Evolutionary conservation across 2,329 filamentous ascomycete genomes (phyloP), one percentile per base, ranked within the genome.

Genomic region (Fonsecaea multimorphosa): DNA sequence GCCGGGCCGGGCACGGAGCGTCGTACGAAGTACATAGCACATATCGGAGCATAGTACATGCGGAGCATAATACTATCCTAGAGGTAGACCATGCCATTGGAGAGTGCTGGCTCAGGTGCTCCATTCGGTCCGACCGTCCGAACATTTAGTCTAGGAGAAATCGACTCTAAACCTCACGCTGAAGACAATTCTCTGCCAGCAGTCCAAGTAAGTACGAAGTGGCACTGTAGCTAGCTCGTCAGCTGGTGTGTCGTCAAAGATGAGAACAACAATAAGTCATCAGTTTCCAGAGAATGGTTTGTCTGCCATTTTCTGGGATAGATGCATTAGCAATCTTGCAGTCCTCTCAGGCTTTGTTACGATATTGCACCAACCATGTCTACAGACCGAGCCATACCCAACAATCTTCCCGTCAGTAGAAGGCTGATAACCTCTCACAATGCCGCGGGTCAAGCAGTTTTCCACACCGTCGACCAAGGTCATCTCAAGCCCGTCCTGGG

Each of bases 181-280:
- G 44, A 49, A 49, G 44, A 49, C 44, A 49, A 49, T 49, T 49
- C 44, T 49, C 44, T 49, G 44, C 44, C 44, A 49, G 44, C 44
- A 19, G 44, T 49, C 44, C 16, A 19, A 49, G 44, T 11, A 49
- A 49, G 44, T 49, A 49, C 44, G 44, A 49, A 11, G 44, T 49
- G n/a, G 44, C 44, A 49, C 44, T 14, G 44, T 49, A 49, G 44
- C 44, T 49, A 49, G 44, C 44, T 49, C n/a, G 44, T 49, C 44
- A 19, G 44, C n/a, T 49, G 44, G 44, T 49, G 24, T 49, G 6
- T 49, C 44, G 44, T 49, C 24, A 49, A 49, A 49, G 44, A 49
- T 49, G 44, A 49, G 44, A 49, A 49, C 44, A 49, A 49, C 11
- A 49, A 49, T 49, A 49, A 49, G 44, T 49, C 44, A 49, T 49